Percentiles rank a stretch among this genome's conserved stretches.
Evolutionary conservation across 2,329 filamentous ascomycete genomes (phyloP).

Genomic region (Colletotrichum musae): DNA sequence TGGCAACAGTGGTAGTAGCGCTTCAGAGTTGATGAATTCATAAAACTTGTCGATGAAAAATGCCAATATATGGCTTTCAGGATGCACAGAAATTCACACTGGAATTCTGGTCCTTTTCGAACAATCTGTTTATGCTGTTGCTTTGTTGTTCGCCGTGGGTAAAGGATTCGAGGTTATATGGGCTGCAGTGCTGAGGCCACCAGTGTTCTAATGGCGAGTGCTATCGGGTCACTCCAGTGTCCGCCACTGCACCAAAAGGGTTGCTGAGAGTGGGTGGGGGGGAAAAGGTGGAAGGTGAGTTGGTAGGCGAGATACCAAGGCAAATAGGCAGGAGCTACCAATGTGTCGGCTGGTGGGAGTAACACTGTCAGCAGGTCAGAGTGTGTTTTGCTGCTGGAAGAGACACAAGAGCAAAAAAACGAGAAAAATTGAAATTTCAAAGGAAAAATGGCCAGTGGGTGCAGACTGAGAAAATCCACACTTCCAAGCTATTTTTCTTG

Average conservation of each 20-base stretch:
- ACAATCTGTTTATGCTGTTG: constrained; percentile 15
- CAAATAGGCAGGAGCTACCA: constrained; percentile 19
- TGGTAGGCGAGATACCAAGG: constrained; percentile 14
- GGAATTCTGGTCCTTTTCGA: constrained; percentile 3
- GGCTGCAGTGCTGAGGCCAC: constrained; percentile 37
- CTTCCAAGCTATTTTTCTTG: constrained; percentile 10
- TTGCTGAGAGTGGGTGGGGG: constrained; percentile 43
- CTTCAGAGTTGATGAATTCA: constrained; percentile 59
- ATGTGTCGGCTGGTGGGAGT: constrained; percentile 13
- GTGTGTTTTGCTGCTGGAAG: constrained; percentile 25
- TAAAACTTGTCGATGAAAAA: constrained; percentile 54
- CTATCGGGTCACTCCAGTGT: constrained; percentile 42
- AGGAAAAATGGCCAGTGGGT: background rate
- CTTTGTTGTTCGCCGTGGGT: constrained; percentile 25
- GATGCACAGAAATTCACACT: constrained; percentile 19
- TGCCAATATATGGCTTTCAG: constrained; percentile 32
- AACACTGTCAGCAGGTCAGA: constrained; percentile 32
- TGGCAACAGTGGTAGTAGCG: constrained; percentile 57
- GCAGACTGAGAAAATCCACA: constrained; percentile 6
- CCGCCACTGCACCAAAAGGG: constrained; percentile 38
- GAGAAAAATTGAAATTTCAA: background rate
- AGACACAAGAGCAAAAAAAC: constrained; percentile 10
- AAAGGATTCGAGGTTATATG: background rate
- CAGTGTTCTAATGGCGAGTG: constrained; percentile 30
- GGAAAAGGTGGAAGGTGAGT: constrained; percentile 39